A percentile compares a stretch with the other conserved stretches of the same genome.
Conservation (phyloP, 1,284 basidiomycete genomes). For the Apiotrichum mycotoxinovorans region DNA sequence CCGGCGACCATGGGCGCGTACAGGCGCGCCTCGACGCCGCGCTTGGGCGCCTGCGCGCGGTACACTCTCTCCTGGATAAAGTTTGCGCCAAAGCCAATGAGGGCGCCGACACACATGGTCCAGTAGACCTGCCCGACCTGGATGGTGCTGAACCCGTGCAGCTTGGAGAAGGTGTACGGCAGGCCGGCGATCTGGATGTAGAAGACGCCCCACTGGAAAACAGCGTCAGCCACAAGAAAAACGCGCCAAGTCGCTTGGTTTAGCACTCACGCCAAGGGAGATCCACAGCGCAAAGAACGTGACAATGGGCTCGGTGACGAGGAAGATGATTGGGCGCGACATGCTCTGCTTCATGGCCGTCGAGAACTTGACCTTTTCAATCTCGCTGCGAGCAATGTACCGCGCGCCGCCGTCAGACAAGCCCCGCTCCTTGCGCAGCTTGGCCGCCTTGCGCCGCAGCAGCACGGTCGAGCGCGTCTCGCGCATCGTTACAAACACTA, state of each 20-base stretch:
- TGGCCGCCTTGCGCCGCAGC: slow-evolving; percentile 36
- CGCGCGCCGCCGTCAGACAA: slow-evolving; percentile 29
- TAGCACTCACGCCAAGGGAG: slow-evolving; percentile 58
- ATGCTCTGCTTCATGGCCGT: slow-evolving; percentile 36
- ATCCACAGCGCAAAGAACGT: slow-evolving; percentile 70
- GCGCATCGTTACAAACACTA: slow-evolving; percentile 38
- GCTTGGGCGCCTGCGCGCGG: slow-evolving; percentile 37
- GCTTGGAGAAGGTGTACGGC: slow-evolving; percentile 58
- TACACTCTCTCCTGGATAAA: slow-evolving; percentile 68
- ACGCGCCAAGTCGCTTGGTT: no score
- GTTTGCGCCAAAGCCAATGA: slow-evolving; percentile 60
- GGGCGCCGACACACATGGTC: slow-evolving; percentile 58
- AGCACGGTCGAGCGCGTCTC: slow-evolving; percentile 49
- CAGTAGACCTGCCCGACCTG: slow-evolving; percentile 63
- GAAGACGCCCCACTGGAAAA: slow-evolving; percentile 67
- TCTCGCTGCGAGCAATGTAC: slow-evolving; percentile 49
- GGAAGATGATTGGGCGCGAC: slow-evolving; percentile 51
- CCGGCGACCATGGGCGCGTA: slow-evolving; percentile 65
- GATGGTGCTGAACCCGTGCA: slow-evolving; percentile 66
- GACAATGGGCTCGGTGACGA: slow-evolving; percentile 72
- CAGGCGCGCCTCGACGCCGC: slow-evolving; percentile 70
- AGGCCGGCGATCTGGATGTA: slow-evolving; percentile 68
- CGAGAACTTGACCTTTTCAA: slow-evolving; percentile 37
- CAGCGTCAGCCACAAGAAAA: not conserved
- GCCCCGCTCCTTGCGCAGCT: slow-evolving; percentile 40